Conservation (phyloP, 495 filamentous ascomycete species). For the Parmelia sp. region DNA sequence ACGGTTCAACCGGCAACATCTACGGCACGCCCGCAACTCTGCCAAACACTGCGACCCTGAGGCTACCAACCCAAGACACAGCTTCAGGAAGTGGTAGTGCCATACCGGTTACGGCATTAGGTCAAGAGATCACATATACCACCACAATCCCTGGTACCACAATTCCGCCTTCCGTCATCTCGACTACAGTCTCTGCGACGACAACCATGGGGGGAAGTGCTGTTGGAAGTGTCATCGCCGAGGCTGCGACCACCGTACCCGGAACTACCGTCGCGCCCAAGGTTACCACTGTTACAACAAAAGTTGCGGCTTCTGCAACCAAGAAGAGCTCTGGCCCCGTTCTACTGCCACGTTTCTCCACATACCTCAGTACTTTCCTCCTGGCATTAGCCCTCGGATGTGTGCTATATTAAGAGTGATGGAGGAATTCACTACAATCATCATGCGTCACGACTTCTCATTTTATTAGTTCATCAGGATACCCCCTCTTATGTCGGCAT, state of each 20-base stretch:
- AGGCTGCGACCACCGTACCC: slow-evolving; percentile 17
- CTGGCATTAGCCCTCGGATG: background rate
- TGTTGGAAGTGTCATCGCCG: slow-evolving; percentile 6
- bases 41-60: slow-evolving; percentile 35
- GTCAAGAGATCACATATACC: slow-evolving; percentile 22
- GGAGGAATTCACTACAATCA: background rate
- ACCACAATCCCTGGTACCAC: slow-evolving; percentile 23
- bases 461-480: background rate
- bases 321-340: slow-evolving; percentile 9
- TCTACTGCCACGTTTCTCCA: background rate
- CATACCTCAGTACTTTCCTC: background rate
- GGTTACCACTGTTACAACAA: slow-evolving; percentile 22
- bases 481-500: slow-evolving; percentile 7
- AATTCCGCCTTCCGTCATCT: slow-evolving; percentile 16
- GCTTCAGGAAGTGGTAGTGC: slow-evolving; percentile 32
- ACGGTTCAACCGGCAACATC: slow-evolving; percentile 35
- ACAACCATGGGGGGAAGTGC: slow-evolving; percentile 9
- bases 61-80: slow-evolving; percentile 37
- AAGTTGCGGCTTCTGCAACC: slow-evolving; percentile 15
- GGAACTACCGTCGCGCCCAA: slow-evolving; percentile 17
- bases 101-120: slow-evolving; percentile 33
- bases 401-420: background rate
- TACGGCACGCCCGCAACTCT: slow-evolving; percentile 29
- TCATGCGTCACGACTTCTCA: background rate
- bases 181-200: slow-evolving; percentile 10